Conservation (phyloP, 202 grass and related monocot species). For the Schoenoplectus triqueter region DNA sequence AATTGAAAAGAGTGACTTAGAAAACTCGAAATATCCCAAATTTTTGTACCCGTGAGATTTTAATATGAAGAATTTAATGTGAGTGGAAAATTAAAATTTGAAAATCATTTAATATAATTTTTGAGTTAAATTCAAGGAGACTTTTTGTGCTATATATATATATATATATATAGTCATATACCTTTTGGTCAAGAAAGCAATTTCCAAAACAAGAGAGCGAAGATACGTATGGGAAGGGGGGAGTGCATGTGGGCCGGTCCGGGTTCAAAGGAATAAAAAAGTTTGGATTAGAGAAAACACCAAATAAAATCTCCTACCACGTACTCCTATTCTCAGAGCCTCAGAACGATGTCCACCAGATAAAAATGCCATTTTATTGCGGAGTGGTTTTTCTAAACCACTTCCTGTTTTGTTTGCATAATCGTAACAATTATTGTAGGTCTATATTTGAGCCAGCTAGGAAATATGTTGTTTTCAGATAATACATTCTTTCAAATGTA, state of each 20-base stretch:
- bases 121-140: no score
- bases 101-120: no score
- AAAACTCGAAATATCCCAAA: no score
- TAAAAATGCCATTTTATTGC: conserved; percentile 33
- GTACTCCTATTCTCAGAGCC: not conserved
- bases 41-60: no score
- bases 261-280: conserved; percentile 34
- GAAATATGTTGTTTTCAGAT: no score
- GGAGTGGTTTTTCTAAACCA: conserved; percentile 22
- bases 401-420: conserved; percentile 7
- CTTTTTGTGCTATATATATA: no score
- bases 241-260: conserved; percentile 39
- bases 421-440: not conserved
- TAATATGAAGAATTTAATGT: no score
- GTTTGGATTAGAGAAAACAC: not conserved
- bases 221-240: conserved; percentile 37
- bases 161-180: not conserved
- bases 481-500: no score
- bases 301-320: conserved; percentile 1
- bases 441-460: not conserved
- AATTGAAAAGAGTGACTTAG: no score
- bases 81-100: no score
- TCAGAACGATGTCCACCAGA: not conserved
- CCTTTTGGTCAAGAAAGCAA: conserved; percentile 39
- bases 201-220: conserved; percentile 17